Evolutionary conservation across 805 yeast species (phyloP).

Genomic region (Saccharomycopsis vini): DNA sequence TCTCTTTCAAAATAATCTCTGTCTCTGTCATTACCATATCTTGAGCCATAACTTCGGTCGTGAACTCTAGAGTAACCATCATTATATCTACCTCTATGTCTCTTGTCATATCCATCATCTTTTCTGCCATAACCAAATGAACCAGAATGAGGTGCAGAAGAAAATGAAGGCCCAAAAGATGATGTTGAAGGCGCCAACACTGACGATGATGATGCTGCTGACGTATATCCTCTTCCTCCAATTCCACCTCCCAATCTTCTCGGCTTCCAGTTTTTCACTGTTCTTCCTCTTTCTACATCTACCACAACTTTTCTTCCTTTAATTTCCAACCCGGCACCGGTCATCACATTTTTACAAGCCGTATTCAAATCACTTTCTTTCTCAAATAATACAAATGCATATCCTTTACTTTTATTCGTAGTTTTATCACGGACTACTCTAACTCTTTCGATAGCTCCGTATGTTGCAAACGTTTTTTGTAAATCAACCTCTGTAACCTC

Average conservation of each 20-base stretch:
- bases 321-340: constrained; percentile 36
- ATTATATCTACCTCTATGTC: not conserved
- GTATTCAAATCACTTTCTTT: constrained; percentile 48
- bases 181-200: too few relatives aligned
- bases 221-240: constrained; percentile 34
- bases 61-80: not conserved
- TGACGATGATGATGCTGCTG: too few relatives aligned
- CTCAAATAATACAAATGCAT: constrained; percentile 72
- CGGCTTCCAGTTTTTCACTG: constrained; percentile 61
- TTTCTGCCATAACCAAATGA: too few relatives aligned
- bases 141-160: too few relatives aligned
- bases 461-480: constrained; percentile 48
- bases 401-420: constrained; percentile 59
- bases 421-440: constrained; percentile 48
- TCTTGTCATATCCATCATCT: too few relatives aligned
- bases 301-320: constrained; percentile 51
- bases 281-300: constrained; percentile 64
- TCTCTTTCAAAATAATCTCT: constrained; percentile 7
- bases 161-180: too few relatives aligned
- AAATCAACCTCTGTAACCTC: constrained; percentile 58
- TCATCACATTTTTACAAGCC: constrained; percentile 56
- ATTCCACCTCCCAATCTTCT: constrained; percentile 81
- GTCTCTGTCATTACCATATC: constrained; percentile 6
- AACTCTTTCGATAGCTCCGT: constrained; percentile 59
- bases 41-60: not conserved